Base-by-base conservation (phyloP, 306 rosid genomes). In the Arachis stenosperma region DNA sequence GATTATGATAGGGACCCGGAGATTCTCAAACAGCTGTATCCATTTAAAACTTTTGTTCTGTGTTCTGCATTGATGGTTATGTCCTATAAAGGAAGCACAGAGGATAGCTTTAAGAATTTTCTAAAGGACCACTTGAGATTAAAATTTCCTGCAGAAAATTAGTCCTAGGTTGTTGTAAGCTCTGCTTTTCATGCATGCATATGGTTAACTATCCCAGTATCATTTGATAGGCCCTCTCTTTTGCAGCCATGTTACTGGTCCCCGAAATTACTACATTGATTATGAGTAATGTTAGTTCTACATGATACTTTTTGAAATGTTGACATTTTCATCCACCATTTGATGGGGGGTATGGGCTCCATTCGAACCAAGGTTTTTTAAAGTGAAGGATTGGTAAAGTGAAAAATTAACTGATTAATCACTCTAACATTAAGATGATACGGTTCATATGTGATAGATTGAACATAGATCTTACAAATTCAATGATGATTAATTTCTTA, bases 1-100 rank as follows among this genome's bases (percentile, higher is more conserved):
- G 98, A 89, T 83, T 93, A 85, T 78, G 98, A 93, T 75, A 86
- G 98, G 84, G 97, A 89, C 69, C 84, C 86, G 0, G 80, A 77
- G 71, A 83, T 86, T 79, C 81, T 91, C 22, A 77, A 82, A 77
- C 83, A 67, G 36, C 65, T 94, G 65, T 52, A 79, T 83, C 95
- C 91, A 40, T 86, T 69, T 71, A 74, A 82, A 67, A 88, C 82
- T 75, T 72, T 84, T 76, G 92, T 77, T 55, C 92, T 89, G 33
- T 82, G 91, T 78, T 88, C 91, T 30, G 62, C 73, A 67, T 67
- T 93, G 77, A 86, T 81, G 83, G 58, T 88, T 67, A 61, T 82
- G 43, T 70, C 88, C 57, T 59, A 62, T 46, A 27, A 42, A 51
- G 90, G 82, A 74, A 64, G 70, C 78, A 79, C 83, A 12, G 90